Base-by-base conservation (phyloP, 805 yeast genomes). In the Candida verbasci region DNA sequence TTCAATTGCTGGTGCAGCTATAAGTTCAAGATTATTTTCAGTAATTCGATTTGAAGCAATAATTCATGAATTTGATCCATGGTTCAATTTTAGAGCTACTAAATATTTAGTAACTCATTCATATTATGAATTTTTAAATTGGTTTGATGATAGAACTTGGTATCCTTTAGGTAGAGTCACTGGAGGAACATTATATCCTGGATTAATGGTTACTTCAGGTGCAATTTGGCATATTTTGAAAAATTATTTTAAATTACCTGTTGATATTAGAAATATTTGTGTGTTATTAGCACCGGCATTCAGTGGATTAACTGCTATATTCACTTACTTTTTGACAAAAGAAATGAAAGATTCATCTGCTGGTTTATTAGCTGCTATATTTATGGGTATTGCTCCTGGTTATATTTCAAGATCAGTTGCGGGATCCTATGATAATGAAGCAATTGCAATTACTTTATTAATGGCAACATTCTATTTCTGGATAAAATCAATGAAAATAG, bases 121-220 rank as follows among this genome's bases (percentile, higher is more conserved):
- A 6, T 91, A 78, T 60, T 83, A 88, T 68, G 89, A 88, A 47
- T 94, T 93, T 55, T 72, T 94, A 53, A 93, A 93, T 60, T 93
- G 98, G 98, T 93, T 93, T 53, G 98, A 93, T 59, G 97, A 91
- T 59, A 78, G 96, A 56, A 91, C 98, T 14, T 93, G 99, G 99
- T 93, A 93, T 60, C 99, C 99, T 14, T 72, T 93, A 48, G 99
- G 99, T 15, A 78, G 99, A 66, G 98, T 93, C 54, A 93, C 98
- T 9, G 99, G 99, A 49, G 98, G 99, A 40, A 94, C 98, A 1
- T 64, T 93, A 44, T 93, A 94, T 55, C 99, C 99, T 3, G 99
- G 99, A 6, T 69, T 94, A 47, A 93, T 93, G 99, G 96, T 94
- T 17, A 87, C 98, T 3, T 80, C 94, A n/a, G 94, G 95, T 16